A percentile compares a stretch with the other conserved stretches of the same genome.
phyloP scores from a whole-genome alignment of 352 stramenopile species.

The Globisporangium recalcitrans region DNA sequence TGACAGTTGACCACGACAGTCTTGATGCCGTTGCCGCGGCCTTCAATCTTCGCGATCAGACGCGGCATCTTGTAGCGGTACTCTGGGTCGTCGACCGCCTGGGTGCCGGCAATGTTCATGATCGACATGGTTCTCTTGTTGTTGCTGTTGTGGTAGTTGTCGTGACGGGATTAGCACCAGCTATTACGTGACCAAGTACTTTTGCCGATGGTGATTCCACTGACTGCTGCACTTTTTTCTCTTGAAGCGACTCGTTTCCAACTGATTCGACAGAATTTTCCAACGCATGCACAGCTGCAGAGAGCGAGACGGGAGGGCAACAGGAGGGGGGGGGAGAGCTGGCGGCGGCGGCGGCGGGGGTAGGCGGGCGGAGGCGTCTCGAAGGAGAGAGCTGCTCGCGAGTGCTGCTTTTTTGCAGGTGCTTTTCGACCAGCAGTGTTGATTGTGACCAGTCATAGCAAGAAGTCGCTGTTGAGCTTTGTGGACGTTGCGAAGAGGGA shows the following conservation, averaged over 20 bases:
- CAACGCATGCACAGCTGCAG: conserved; percentile 84
- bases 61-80: conserved; percentile 99
- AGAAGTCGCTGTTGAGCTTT: not conserved
- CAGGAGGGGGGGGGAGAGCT: not conserved
- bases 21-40: conserved; percentile 99
- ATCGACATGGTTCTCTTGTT: conserved; percentile 52
- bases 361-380: not conserved
- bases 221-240: conserved; percentile 55
- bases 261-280: conserved; percentile 68
- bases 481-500: too few relatives aligned
- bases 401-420: too few relatives aligned
- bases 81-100: conserved; percentile 88
- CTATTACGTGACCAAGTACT: conserved; percentile 36
- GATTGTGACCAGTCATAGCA: conserved; percentile 1
- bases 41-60: conserved; percentile 96
- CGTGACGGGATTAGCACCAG: conserved; percentile 2
- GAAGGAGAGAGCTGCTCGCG: not conserved
- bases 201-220: conserved; percentile 20
- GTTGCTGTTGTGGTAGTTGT: conserved; percentile 4
- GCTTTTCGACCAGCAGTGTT: conserved; percentile 11
- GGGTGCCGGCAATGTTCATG: conserved; percentile 90
- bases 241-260: conserved; percentile 79
- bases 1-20: conserved; percentile 98
- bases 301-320: conserved; percentile 14
- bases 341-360: not conserved